Base-by-base conservation (phyloP, 208 protist species). In the Leishmania gerbilli region DNA sequence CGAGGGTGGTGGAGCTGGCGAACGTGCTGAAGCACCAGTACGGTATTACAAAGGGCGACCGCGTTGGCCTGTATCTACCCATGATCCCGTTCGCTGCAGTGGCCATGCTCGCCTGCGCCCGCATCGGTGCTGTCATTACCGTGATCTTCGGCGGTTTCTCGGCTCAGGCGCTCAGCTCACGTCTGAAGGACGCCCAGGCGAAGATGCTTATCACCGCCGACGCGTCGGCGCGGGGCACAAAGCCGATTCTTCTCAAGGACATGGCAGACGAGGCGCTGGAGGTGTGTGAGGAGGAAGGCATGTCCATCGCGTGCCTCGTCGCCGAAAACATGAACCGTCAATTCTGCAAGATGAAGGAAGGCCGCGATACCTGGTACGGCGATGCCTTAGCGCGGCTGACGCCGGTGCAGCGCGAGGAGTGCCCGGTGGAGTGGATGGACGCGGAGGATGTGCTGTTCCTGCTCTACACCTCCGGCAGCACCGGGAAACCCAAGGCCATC, bases 391-490 rank as follows among this genome's bases (percentile, higher is more conserved):
- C 80, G 21, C 83, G 79, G 51, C 75, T 90, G 67, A 90, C 85
- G 9, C 81, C 65, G 1, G 62, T 75, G 45, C 74, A 89, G 85
- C 68, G 82, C 56, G 90, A 56, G 75, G 77, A 86, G 45, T 93
- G 96, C 86, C 90, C 88, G 21, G 77, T 94, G 69, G 98, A 97
- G 80, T 98, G 93, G 91, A 88, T 99, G 78, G 95, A 93, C 27
- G 88, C 93, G 4, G 99, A 99, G 89, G 97, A 99, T 86, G 90
- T 95, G 24, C 91, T 99, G 11, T 99, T 99, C 82, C 85, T 99
- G 80, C 92, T 99, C 19, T 99, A 99, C 91, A 99, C 99, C 19
- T 98, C 91, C 79, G 98, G 98, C 77, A 99, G 95, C 65, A 99
- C 99, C 3, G 99, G 99, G 60, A 98, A 95, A 84, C 99, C 99